Evolutionary conservation across 2,329 filamentous ascomycete genomes (phyloP).

Genomic region (Cladophialophora exuberans): DNA sequence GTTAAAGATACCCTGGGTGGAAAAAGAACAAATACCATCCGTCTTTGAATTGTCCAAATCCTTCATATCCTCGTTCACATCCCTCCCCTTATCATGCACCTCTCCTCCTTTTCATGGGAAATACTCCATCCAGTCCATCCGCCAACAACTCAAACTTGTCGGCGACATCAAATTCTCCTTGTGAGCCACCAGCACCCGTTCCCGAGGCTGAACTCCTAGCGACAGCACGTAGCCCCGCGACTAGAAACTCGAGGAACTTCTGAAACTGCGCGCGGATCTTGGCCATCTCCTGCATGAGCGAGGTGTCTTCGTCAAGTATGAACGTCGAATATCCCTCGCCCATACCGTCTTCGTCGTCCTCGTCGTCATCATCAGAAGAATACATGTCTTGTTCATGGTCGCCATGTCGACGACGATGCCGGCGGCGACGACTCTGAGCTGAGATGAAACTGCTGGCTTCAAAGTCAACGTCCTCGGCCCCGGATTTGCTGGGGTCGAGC

Average conservation of each 20-base stretch:
- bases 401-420: slow-evolving; percentile 15
- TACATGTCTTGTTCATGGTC: slow-evolving; percentile 8
- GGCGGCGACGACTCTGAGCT: slow-evolving; percentile 17
- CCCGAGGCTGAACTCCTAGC: slow-evolving; percentile 19
- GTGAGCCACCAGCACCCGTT: neutral
- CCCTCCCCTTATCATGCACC: neutral
- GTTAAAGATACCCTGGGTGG: no score
- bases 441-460: slow-evolving; percentile 29
- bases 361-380: slow-evolving; percentile 32
- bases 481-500: neutral
- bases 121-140: slow-evolving; percentile 22
- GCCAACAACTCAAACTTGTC: slow-evolving; percentile 29
- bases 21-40: no score
- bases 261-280: slow-evolving; percentile 67
- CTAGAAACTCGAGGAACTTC: slow-evolving; percentile 69
- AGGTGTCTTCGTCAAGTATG: slow-evolving; percentile 46
- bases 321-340: slow-evolving; percentile 43
- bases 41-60: neutral
- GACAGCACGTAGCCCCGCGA: slow-evolving; percentile 68
- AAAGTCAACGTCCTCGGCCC: slow-evolving; percentile 7
- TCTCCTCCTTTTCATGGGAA: slow-evolving; percentile 7
- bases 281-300: slow-evolving; percentile 53
- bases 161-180: slow-evolving; percentile 12
- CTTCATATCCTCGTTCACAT: neutral
- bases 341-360: slow-evolving; percentile 33